These are phyloP conservation scores for Eutrema japonicum DNA, from an alignment of 345 rosid species.

Conservation along the genomic window DNA sequence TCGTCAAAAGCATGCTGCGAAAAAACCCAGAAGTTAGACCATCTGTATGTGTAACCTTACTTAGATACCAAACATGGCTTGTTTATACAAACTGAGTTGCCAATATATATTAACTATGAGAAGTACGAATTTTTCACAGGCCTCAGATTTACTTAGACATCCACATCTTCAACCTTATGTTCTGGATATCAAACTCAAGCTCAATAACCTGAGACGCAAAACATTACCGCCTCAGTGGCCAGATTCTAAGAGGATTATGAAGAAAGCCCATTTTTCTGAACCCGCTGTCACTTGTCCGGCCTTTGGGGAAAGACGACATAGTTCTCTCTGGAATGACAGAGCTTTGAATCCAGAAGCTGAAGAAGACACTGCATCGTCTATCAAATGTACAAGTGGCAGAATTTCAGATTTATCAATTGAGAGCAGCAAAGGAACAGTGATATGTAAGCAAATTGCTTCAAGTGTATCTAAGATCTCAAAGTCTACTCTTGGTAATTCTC, in stretches of 20 bases:
- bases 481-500: constrained; percentile 45
- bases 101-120: constrained; percentile 6
- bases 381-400: constrained; percentile 49
- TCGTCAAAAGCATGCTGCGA: constrained; percentile 92
- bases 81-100: neutral
- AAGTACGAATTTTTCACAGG: constrained; percentile 49
- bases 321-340: constrained; percentile 61
- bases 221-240: constrained; percentile 67
- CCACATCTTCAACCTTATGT: constrained; percentile 79
- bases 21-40: constrained; percentile 91
- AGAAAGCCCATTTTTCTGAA: constrained; percentile 62
- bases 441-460: constrained; percentile 63
- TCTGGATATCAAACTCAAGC: constrained; percentile 62
- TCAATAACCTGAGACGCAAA: constrained; percentile 68
- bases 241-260: constrained; percentile 50
- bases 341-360: constrained; percentile 76
- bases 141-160: constrained; percentile 73
- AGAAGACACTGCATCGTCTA: constrained; percentile 57
- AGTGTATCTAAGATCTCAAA: constrained; percentile 47
- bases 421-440: constrained; percentile 69
- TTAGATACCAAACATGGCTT: too few relatives aligned
- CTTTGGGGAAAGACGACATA: constrained; percentile 47
- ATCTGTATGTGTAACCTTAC: constrained; percentile 57
- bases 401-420: constrained; percentile 55
- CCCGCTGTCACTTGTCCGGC: constrained; percentile 33